Percentiles rank a stretch among this genome's conserved stretches.
phyloP scores from a whole-genome alignment of 805 yeast species.

The Candida gorgasii region DNA sequence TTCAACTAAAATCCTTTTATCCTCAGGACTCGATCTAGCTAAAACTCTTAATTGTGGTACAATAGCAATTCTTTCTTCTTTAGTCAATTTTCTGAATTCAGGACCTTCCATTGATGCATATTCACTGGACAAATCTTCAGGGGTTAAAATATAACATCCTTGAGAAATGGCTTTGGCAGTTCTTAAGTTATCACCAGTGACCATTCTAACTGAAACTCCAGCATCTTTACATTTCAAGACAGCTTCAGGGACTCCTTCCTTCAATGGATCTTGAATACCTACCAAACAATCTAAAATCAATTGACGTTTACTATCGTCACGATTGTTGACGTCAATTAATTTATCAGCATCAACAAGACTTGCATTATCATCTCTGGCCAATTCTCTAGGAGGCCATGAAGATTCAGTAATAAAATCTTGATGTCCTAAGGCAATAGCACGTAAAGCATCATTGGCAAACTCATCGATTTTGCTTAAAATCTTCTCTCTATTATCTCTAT shows the following conservation, averaged over 20 bases:
- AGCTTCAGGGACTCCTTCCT: conserved; percentile 88
- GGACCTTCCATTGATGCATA: conserved; percentile 91
- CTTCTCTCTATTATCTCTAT: conserved; percentile 28
- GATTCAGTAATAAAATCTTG: conserved; percentile 53
- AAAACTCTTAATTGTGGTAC: conserved; percentile 80
- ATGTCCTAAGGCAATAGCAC: conserved; percentile 90
- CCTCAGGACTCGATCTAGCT: conserved; percentile 96
- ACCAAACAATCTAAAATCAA: conserved; percentile 71
- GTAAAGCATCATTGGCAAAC: conserved; percentile 76
- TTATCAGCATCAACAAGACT: conserved; percentile 27
- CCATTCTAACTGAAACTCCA: conserved; percentile 96
- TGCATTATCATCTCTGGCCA: conserved; percentile 23
- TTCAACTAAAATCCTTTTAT: conserved; percentile 83
- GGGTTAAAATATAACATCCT: conserved; percentile 74
- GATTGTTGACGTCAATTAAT: conserved; percentile 23
- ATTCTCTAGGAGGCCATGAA: conserved; percentile 70
- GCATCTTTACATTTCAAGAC: conserved; percentile 84
- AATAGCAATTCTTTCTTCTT: conserved; percentile 53
- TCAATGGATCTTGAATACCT: conserved; percentile 94
- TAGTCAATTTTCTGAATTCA: conserved; percentile 65
- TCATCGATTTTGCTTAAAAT: conserved; percentile 39
- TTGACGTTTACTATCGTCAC: conserved; percentile 22
- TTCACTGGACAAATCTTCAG: conserved; percentile 52
- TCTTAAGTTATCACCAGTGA: conserved; percentile 91
- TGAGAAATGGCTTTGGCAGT: conserved; percentile 92